phyloP scores from a whole-genome alignment of 2,329 filamentous ascomycete species.

The Xylariomycetidae sp. region DNA sequence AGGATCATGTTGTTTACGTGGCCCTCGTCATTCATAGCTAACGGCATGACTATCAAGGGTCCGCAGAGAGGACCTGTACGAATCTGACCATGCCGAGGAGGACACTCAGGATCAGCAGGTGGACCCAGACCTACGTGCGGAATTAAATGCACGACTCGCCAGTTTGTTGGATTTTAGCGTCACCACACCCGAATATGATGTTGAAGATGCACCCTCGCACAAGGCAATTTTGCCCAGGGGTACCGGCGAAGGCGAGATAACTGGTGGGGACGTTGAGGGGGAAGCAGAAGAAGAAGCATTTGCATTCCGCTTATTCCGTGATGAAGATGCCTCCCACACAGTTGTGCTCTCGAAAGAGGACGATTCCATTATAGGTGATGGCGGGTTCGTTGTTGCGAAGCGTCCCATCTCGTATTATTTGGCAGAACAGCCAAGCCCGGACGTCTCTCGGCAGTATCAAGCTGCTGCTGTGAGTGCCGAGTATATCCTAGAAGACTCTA shows the following conservation, averaged over 20 bases:
- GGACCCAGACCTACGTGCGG: slow-evolving; percentile 36
- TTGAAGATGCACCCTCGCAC: slow-evolving; percentile 6
- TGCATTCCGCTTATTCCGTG: slow-evolving; percentile 55
- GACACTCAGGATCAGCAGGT: slow-evolving; percentile 26
- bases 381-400: slow-evolving; percentile 32
- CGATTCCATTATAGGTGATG: slow-evolving; percentile 31
- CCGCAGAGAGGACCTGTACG: slow-evolving; percentile 49
- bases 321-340: slow-evolving; percentile 39
- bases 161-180: slow-evolving; percentile 39
- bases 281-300: slow-evolving; percentile 39
- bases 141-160: slow-evolving; percentile 44
- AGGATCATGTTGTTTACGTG: no score
- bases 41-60: slow-evolving; percentile 36
- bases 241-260: slow-evolving; percentile 6
- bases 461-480: slow-evolving; percentile 47
- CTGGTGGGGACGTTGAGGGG: slow-evolving; percentile 11
- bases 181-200: slow-evolving; percentile 4
- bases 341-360: slow-evolving; percentile 45
- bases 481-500: slow-evolving; percentile 42
- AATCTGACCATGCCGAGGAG: slow-evolving; percentile 29
- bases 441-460: slow-evolving; percentile 35
- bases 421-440: slow-evolving; percentile 31
- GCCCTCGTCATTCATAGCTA: no score
- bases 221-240: slow-evolving; percentile 9
- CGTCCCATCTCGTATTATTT: slow-evolving; percentile 48